Percentiles rank a stretch among this genome's conserved stretches.
These are phyloP conservation scores for Naganishia vishniacii DNA, from an alignment of 768 basidiomycete genomes.

Conservation along the genomic window DNA sequence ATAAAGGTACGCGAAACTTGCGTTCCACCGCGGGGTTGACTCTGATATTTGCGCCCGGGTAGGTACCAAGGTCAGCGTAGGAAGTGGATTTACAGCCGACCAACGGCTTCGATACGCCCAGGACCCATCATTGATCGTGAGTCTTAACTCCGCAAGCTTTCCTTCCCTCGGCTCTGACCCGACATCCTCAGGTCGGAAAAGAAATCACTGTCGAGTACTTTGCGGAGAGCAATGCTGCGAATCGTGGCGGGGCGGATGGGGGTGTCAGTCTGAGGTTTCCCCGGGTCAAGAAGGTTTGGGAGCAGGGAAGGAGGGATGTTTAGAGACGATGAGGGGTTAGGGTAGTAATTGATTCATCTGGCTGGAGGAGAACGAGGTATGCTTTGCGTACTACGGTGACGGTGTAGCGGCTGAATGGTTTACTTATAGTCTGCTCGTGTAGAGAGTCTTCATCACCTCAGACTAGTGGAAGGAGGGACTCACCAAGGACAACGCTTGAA, in stretches of 20 bases:
- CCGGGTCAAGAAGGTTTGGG: slow-evolving; percentile 42
- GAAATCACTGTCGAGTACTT: slow-evolving; percentile 46
- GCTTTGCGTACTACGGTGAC: too few relatives aligned
- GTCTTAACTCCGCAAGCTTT: slow-evolving; percentile 1
- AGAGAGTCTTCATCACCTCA: too few relatives aligned
- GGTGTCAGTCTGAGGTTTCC: slow-evolving; percentile 42
- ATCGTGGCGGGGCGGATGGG: slow-evolving; percentile 25
- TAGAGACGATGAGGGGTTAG: too few relatives aligned
- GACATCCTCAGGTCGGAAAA: slow-evolving; percentile 37
- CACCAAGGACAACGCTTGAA: too few relatives aligned
- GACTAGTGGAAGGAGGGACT: too few relatives aligned
- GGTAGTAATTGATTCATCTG: too few relatives aligned
- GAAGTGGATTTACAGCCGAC: slow-evolving; percentile 42
- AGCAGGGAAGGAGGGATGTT: slow-evolving; percentile 33
- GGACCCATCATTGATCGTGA: slow-evolving; percentile 38
- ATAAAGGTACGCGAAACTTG: slow-evolving; percentile 31
- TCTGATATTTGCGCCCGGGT: background rate
- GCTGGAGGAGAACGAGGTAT: too few relatives aligned
- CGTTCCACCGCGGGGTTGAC: background rate
- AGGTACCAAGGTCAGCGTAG: slow-evolving; percentile 38
- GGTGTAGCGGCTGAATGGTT: too few relatives aligned
- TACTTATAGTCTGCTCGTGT: too few relatives aligned
- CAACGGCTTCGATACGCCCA: slow-evolving; percentile 39
- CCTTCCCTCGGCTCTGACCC: background rate
- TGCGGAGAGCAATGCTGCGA: slow-evolving; percentile 35